Percentiles rank a stretch among this genome's conserved stretches.
phyloP scores from a whole-genome alignment of 768 basidiomycete species.

The Boletus rufocinnamomeus region DNA sequence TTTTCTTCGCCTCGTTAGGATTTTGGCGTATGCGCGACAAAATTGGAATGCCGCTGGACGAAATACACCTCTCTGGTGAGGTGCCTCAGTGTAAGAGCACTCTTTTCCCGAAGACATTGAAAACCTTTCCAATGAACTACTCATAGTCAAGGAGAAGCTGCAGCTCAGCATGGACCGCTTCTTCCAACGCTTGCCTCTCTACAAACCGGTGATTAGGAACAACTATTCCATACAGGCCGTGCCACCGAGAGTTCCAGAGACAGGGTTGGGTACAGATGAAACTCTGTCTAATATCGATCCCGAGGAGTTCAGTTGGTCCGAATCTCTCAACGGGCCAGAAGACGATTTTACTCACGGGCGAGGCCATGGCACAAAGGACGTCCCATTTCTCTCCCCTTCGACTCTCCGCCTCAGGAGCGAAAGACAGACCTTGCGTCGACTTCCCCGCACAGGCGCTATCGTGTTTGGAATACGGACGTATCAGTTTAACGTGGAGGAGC shows the following conservation, averaged over 20 bases:
- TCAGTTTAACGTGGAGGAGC: constrained; percentile 52
- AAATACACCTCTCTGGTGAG: constrained; percentile 64
- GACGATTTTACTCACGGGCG: constrained; percentile 39
- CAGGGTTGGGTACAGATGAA: constrained; percentile 11
- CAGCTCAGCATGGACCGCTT: constrained; percentile 68
- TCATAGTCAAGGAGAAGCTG: constrained; percentile 62
- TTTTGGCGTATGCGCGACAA: constrained; percentile 83
- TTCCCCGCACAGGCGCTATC: constrained; percentile 64
- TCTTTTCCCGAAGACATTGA: neutral
- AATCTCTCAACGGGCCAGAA: constrained; percentile 57
- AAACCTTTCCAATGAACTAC: constrained; percentile 2
- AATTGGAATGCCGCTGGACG: constrained; percentile 69
- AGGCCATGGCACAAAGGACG: constrained; percentile 16
- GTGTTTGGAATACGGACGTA: constrained; percentile 76
- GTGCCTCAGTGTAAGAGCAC: constrained; percentile 69
- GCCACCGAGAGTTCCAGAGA: constrained; percentile 14
- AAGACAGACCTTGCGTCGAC: constrained; percentile 68
- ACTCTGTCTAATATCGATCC: constrained; percentile 45
- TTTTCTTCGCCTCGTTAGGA: constrained; percentile 42
- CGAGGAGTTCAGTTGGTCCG: constrained; percentile 68
- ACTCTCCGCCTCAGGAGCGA: constrained; percentile 62
- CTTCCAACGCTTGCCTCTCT: constrained; percentile 64
- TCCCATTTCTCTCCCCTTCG: constrained; percentile 35
- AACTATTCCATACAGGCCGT: constrained; percentile 59
- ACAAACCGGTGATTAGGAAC: constrained; percentile 72